These are phyloP conservation scores for Sporodiniella umbellata DNA, from an alignment of 371 early-diverging fungal genomes.

Conservation along the genomic window DNA sequence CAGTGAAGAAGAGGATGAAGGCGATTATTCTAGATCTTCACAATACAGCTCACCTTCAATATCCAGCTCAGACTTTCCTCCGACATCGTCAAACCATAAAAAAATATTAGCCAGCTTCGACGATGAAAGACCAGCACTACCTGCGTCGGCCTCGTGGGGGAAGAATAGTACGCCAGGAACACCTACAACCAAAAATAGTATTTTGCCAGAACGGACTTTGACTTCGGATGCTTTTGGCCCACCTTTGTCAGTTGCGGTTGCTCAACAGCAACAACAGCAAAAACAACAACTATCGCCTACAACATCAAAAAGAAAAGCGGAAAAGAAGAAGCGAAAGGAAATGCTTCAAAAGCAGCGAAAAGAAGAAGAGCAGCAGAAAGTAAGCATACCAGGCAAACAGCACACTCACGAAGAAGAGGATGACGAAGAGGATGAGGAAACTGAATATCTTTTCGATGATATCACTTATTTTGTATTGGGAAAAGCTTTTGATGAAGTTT, in stretches of 20 bases:
- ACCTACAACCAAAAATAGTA: conserved; percentile 35
- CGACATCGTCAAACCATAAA: conserved; percentile 9
- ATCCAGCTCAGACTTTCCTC: conserved; percentile 30
- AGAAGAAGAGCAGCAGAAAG: conserved; percentile 14
- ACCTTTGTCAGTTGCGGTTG: conserved; percentile 49
- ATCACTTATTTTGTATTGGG: conserved; percentile 42
- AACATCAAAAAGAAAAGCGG: conserved; percentile 30
- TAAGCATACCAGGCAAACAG: background rate
- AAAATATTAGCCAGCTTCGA: conserved; percentile 1
- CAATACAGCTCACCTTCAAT: conserved; percentile 21
- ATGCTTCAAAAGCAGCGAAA: conserved; percentile 22
- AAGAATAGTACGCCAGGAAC: conserved; percentile 51
- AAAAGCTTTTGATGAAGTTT: conserved; percentile 28
- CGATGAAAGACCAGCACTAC: conserved; percentile 55
- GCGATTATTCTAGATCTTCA: conserved; percentile 12
- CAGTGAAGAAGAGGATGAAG: conserved; percentile 19
- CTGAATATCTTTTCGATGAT: conserved; percentile 9
- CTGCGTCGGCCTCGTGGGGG: conserved; percentile 66
- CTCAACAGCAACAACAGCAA: conserved; percentile 47
- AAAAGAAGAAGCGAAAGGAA: conserved; percentile 45
- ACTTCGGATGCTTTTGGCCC: conserved; percentile 49
- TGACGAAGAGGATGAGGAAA: background rate
- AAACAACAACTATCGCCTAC: conserved; percentile 20
- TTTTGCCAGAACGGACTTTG: conserved; percentile 33
- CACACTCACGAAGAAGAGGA: background rate